A percentile compares a stretch with the other conserved stretches of the same genome.
Evolutionary conservation across 495 filamentous ascomycete species (phyloP).

Genomic region (Usnea hakonensis): DNA sequence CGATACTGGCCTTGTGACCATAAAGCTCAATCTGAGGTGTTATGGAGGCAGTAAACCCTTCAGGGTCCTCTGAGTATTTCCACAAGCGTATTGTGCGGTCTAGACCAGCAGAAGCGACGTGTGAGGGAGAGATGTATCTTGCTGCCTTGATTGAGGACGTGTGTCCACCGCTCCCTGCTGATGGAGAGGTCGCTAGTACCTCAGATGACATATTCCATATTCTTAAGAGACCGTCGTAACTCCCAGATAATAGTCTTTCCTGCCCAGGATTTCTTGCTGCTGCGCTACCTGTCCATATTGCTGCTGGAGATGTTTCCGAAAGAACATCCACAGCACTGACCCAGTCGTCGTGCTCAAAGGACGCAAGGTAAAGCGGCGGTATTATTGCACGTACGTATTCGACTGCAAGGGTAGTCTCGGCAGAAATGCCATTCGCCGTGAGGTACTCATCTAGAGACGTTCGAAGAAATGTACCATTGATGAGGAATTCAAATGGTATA

Average conservation of each 20-base stretch:
- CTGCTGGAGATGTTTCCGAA: slow-evolving; percentile 55
- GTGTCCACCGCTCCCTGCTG: slow-evolving; percentile 59
- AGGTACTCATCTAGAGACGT: slow-evolving; percentile 87
- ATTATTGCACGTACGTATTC: slow-evolving; percentile 90
- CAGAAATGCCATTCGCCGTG: slow-evolving; percentile 71
- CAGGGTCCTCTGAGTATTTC: slow-evolving; percentile 66
- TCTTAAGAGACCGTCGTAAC: slow-evolving; percentile 79
- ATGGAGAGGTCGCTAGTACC: slow-evolving; percentile 60
- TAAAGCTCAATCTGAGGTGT: slow-evolving; percentile 76
- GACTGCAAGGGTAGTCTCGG: slow-evolving; percentile 76
- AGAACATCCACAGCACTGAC: slow-evolving; percentile 85
- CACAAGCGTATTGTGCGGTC: slow-evolving; percentile 81
- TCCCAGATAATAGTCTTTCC: slow-evolving; percentile 74
- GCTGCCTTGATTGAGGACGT: slow-evolving; percentile 66
- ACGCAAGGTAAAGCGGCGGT: slow-evolving; percentile 75
- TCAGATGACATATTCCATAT: slow-evolving; percentile 86
- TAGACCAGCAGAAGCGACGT: slow-evolving; percentile 70
- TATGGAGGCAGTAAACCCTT: slow-evolving; percentile 52
- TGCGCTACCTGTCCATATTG: slow-evolving; percentile 43
- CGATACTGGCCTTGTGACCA: slow-evolving; percentile 68
- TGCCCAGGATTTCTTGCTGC: slow-evolving; percentile 39
- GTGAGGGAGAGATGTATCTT: slow-evolving; percentile 67
- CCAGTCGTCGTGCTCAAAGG: slow-evolving; percentile 96
- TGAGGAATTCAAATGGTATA: slow-evolving; percentile 90
- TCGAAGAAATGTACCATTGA: slow-evolving; percentile 83